Evolutionary conservation across 176 grass and related monocot genomes (phyloP), one percentile per base, ranked within the genome.

Genomic region (Avena eriantha): DNA sequence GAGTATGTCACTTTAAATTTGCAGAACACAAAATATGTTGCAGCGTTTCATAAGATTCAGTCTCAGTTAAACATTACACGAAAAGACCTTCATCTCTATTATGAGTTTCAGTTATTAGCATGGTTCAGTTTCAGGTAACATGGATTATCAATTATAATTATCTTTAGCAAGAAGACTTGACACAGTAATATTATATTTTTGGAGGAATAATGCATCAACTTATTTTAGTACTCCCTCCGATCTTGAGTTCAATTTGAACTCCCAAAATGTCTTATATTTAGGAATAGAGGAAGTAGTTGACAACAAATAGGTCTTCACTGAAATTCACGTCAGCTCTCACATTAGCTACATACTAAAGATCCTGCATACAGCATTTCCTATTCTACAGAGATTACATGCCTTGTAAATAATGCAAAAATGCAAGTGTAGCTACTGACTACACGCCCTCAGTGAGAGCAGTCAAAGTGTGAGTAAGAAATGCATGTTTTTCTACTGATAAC

Each of bases 1-100:
- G 70, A 83, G 47, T 54, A 70, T 78, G 63, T 70, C 48, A 78
- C 24, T 33, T 56, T 8, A 33, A 83, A 73, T 46, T 82, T 83
- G 60, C 18, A 83, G 16, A 60, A 35, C 71, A 22, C 47, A 43
- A 80, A 75, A 58, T 77, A 21, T 19, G 68, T 10, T 23, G 46
- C 13, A 15, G 1, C 1, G 10, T 56, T 83, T 72, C 18, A 66
- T 22, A 79, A 67, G 39, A 79, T 87, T 66, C 26, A 41, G 48
- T 3, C 48, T 29, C 21, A 76, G 74, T 70, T 72, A 87, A 55
- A 12, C n/a, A 82, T 56, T 69, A 45, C 26, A 9, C n/a, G 9
- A 78, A 47, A 78, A 79, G 11, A 85, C 22, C 19, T 22, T 84
- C 34, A 80, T 56, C 47, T 68, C 56, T 69, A 74, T 21, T 33